A percentile compares a stretch with the other conserved stretches of the same genome.
Conservation (phyloP, 169 alveolate species). For the Plasmodium knowlesi region DNA sequence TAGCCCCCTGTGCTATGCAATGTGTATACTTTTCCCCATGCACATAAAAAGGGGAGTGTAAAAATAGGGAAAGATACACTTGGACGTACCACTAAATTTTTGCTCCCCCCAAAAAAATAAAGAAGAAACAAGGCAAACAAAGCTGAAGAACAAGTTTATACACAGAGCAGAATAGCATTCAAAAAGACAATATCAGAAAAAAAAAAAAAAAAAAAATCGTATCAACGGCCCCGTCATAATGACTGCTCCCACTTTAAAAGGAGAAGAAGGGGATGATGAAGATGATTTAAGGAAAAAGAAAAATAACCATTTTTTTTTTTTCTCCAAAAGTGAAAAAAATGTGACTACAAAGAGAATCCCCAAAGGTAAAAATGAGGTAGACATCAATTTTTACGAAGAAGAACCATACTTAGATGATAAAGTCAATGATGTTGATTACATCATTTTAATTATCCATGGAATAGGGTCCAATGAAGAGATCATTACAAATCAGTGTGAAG, state of each 20-base stretch:
- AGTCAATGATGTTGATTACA: slow-evolving; percentile 76
- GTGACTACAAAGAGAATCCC: background rate
- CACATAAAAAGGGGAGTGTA: background rate
- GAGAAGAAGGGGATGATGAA: slow-evolving; percentile 11
- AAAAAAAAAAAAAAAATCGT: background rate
- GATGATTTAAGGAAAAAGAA: slow-evolving; percentile 20
- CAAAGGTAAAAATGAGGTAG: slow-evolving; percentile 21
- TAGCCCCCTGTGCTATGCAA: background rate
- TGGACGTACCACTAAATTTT: background rate
- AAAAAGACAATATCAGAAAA: background rate
- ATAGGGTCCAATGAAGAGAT: slow-evolving; percentile 79
- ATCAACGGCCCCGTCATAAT: slow-evolving; percentile 2
- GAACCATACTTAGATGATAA: slow-evolving; percentile 69
- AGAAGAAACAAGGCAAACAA: background rate
- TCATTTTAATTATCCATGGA: slow-evolving; percentile 84
- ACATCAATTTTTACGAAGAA: slow-evolving; percentile 71
- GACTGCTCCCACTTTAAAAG: slow-evolving; percentile 6
- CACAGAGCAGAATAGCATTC: background rate
- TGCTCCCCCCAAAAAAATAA: background rate
- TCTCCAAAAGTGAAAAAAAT: slow-evolving; percentile 23
- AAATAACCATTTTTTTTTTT: slow-evolving; percentile 23
- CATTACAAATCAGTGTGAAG: slow-evolving; percentile 80
- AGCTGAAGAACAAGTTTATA: background rate
- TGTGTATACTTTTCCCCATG: background rate
- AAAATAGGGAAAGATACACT: background rate